Evolutionary conservation across 345 rosid species (phyloP).

Genomic region (Melaleuca alternifolia): DNA sequence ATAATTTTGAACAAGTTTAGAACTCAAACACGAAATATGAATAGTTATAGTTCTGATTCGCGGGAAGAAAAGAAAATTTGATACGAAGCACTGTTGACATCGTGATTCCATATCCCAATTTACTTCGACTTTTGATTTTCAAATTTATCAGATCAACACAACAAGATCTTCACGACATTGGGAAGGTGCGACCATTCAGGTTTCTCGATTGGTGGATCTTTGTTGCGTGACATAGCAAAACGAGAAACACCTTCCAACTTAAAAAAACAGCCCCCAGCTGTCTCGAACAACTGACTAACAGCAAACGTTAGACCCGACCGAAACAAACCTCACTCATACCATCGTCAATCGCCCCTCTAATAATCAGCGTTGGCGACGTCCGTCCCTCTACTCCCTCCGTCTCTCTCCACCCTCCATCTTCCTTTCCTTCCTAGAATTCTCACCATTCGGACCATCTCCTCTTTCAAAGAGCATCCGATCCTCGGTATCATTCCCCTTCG

Average conservation of each 20-base stretch:
- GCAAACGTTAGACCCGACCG: not conserved
- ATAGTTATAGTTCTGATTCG: accelerated
- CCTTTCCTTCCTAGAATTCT: not conserved
- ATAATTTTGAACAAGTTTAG: not conserved
- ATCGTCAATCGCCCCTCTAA: not conserved
- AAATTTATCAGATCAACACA: not conserved
- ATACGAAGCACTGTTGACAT: accelerated
- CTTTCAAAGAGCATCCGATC: not conserved
- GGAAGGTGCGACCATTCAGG: not conserved
- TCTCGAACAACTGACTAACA: not conserved
- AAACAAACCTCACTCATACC: not conserved
- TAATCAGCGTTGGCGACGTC: not conserved
- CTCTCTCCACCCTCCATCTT: not conserved
- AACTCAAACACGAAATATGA: not conserved
- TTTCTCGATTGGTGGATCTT: not conserved
- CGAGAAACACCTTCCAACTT: not conserved
- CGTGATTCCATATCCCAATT: accelerated
- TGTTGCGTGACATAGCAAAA: not conserved
- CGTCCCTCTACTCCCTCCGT: not conserved
- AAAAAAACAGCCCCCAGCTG: not conserved
- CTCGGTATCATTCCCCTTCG: not conserved
- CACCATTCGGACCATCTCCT: not conserved
- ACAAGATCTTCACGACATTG: not conserved
- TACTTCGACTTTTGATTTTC: not conserved
- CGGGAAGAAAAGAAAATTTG: not conserved